Base-by-base conservation (phyloP, 768 basidiomycete species). In the Leccinum pellstonianum region DNA sequence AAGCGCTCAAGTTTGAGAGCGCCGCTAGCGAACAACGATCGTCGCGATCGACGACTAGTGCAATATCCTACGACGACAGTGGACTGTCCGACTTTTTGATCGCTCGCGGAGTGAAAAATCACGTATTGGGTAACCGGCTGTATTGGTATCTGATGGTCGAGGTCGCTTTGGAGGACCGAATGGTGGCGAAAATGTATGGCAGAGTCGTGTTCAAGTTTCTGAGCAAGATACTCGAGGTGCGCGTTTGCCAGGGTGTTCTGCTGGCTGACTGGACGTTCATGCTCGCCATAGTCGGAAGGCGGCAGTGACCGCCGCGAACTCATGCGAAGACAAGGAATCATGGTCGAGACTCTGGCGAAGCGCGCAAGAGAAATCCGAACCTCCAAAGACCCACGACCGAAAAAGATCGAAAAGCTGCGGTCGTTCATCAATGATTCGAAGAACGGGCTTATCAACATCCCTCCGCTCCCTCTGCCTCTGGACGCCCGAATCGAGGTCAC, bases 101-200 rank as follows among this genome's bases (percentile, higher is more conserved):
- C 54, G 75, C 83, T 6, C 83, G 95, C 21, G 93, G 92, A 17
- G 92, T 93, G 12, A 79, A 83, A 63, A 96, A 96, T 67, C 80
- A 80, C 3, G 81, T 96, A 1, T 78, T 99, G 2, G 97, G 95
- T 0, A 98, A 98, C 66, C 82, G 92, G 25, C 79, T 98, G 63
- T 91, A 96, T 71, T 98, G 97, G 97, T 99, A 98, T 67, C 85
- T 98, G 57, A 94, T 95, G 85, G 95, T 98, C 4, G 97, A 98
- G 71, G 87, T 94, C 17, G 91, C 93, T 21, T 76, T 92, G 49
- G 92, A 95, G 67, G 93, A 95, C 68, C 86, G 86, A 60, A 79
- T 86, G 23, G 85, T 93, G 71, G 91, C 91, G 4, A 95, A 93
- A 78, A 94, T 96, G 90, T 98, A 95, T 65, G 93, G 89, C 4